Percentiles rank a stretch among this genome's conserved stretches.
phyloP scores from a whole-genome alignment of 805 yeast genomes.

The Metschnikowia aberdeeniae region DNA sequence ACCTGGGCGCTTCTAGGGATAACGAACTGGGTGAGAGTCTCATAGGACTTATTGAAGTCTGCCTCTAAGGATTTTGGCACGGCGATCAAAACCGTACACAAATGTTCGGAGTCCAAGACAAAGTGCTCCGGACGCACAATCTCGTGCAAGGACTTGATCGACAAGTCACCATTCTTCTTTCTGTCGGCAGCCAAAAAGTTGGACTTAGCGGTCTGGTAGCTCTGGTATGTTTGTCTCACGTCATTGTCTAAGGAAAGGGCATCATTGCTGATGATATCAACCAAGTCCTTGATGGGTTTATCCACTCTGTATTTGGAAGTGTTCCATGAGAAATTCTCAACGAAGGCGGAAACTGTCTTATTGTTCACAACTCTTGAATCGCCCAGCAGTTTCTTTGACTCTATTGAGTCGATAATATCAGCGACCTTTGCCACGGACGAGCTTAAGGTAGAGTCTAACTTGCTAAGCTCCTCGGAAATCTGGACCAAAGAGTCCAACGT shows the following conservation, averaged over 20 bases:
- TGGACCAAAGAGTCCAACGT: slow-evolving; percentile 88
- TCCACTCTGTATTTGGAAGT: slow-evolving; percentile 81
- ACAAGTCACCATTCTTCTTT: slow-evolving; percentile 88
- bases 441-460: slow-evolving; percentile 75
- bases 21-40: slow-evolving; percentile 71
- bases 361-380: slow-evolving; percentile 40
- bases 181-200: slow-evolving; percentile 85
- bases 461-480: slow-evolving; percentile 84
- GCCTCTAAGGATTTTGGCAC: slow-evolving; percentile 66
- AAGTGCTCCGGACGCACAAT: slow-evolving; percentile 80
- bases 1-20: slow-evolving; percentile 85
- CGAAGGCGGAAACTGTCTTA: slow-evolving; percentile 53
- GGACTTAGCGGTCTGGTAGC: slow-evolving; percentile 78
- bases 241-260: slow-evolving; percentile 82
- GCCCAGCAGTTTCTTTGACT: slow-evolving; percentile 16
- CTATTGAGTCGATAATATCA: slow-evolving; percentile 57
- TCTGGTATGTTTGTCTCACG: slow-evolving; percentile 68
- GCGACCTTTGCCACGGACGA: slow-evolving; percentile 67
- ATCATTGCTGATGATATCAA: slow-evolving; percentile 66
- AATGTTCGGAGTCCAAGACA: slow-evolving; percentile 79
- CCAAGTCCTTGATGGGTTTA: slow-evolving; percentile 73
- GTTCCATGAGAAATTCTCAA: slow-evolving; percentile 84
- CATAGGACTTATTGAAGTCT: slow-evolving; percentile 69
- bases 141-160: slow-evolving; percentile 86
- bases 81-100: slow-evolving; percentile 81